These are phyloP conservation scores for Zygosaccharomyces pseudobailii DNA, from an alignment of 1,139 yeast genomes.

Conservation along the genomic window DNA sequence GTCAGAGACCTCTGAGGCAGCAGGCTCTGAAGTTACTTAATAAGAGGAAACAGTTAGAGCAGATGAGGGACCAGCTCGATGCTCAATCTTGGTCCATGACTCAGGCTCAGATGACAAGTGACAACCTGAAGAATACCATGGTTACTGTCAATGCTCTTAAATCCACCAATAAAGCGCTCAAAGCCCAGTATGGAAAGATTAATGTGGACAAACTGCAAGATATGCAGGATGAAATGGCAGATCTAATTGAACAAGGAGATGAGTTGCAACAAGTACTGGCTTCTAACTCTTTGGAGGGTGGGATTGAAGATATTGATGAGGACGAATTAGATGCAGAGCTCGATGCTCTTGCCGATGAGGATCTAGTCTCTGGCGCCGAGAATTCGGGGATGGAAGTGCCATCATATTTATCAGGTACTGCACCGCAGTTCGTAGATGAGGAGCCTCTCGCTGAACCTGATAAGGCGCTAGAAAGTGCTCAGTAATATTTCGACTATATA, in stretches of 20 bases:
- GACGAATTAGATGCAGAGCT: conserved; percentile 91
- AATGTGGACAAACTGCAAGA: conserved; percentile 89
- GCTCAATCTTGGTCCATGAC: conserved; percentile 96
- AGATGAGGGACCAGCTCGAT: conserved; percentile 87
- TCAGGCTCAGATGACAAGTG: conserved; percentile 95
- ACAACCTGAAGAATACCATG: conserved; percentile 89
- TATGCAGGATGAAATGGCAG: conserved; percentile 95
- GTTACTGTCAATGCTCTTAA: conserved; percentile 94
- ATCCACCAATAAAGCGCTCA: conserved; percentile 82
- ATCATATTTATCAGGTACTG: conserved; percentile 25
- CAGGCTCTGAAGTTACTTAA: conserved; percentile 79
- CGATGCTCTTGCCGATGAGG: conserved; percentile 92
- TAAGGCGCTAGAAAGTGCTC: conserved; percentile 22
- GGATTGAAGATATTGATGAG: conserved; percentile 90
- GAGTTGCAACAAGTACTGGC: conserved; percentile 88
- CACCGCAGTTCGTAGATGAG: conserved; percentile 33
- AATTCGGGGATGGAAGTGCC: conserved; percentile 20
- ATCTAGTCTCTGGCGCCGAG: conserved; percentile 35
- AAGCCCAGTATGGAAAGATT: conserved; percentile 86
- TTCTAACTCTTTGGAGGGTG: conserved; percentile 59
- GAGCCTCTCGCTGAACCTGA: conserved; percentile 19
- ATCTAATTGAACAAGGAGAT: conserved; percentile 83
- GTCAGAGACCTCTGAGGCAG: conserved; percentile 79
- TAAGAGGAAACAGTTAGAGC: conserved; percentile 85
- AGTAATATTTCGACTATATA: conserved; percentile 1